Conservation (phyloP, 2,329 filamentous ascomycete species). For the Alternaria sp. region DNA sequence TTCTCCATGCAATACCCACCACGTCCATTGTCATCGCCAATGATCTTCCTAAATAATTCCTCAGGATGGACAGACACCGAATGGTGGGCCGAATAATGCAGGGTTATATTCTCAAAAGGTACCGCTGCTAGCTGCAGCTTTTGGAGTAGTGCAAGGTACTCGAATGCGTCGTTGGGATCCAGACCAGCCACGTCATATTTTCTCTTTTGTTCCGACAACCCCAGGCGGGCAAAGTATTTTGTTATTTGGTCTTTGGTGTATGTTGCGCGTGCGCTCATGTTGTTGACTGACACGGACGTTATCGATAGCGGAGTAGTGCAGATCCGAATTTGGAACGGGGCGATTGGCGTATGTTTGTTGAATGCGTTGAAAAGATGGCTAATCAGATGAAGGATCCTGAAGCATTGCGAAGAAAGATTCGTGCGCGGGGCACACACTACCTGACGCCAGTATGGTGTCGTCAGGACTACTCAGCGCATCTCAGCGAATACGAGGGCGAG, state of each 20-base stretch:
- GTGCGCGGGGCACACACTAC: neutral
- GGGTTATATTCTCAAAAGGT: slow-evolving; percentile 65
- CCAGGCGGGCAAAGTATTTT: slow-evolving; percentile 49
- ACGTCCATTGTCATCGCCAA: slow-evolving; percentile 57
- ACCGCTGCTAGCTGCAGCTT: slow-evolving; percentile 57
- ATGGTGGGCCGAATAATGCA: slow-evolving; percentile 57
- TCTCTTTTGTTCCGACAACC: slow-evolving; percentile 35
- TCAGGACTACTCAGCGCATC: slow-evolving; percentile 7
- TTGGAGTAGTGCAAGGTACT: slow-evolving; percentile 43
- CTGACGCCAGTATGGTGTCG: neutral
- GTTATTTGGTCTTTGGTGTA: slow-evolving; percentile 41
- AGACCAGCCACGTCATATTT: slow-evolving; percentile 35
- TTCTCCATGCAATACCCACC: slow-evolving; percentile 71
- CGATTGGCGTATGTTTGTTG: neutral
- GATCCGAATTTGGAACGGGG: slow-evolving; percentile 13
- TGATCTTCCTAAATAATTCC: slow-evolving; percentile 62
- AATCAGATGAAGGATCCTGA: neutral
- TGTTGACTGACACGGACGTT: slow-evolving; percentile 7
- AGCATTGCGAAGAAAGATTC: no score
- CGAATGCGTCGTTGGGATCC: slow-evolving; percentile 31
- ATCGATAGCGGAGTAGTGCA: slow-evolving; percentile 9
- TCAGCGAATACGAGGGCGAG: neutral
- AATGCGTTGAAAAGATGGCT: neutral
- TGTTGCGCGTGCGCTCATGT: slow-evolving; percentile 20
- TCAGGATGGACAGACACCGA: slow-evolving; percentile 59